phyloP scores from a whole-genome alignment of 768 basidiomycete genomes.

The Podaxis sp. region DNA sequence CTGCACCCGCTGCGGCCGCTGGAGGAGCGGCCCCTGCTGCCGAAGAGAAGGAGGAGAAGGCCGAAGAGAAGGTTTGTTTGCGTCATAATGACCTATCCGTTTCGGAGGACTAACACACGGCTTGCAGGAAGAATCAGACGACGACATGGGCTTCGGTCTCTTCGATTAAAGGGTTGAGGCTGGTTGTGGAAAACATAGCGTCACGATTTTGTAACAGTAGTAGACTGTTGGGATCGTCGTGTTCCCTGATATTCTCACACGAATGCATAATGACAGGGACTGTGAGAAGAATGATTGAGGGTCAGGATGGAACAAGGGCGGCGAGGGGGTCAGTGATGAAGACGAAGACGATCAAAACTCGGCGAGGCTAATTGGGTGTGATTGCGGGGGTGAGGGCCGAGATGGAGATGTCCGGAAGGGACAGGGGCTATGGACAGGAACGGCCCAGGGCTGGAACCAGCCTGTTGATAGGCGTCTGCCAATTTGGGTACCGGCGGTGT shows the following conservation, averaged over 20 bases:
- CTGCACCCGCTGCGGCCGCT: slow-evolving; percentile 51
- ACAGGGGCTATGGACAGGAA: slow-evolving; percentile 6
- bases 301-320: not conserved
- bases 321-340: not conserved
- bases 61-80: slow-evolving; percentile 76
- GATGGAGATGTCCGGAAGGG: not conserved
- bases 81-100: not conserved
- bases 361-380: slow-evolving; percentile 2
- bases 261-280: not conserved
- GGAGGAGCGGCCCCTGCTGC: slow-evolving; percentile 62
- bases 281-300: slow-evolving; percentile 2
- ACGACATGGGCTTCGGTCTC: slow-evolving; percentile 99
- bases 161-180: slow-evolving; percentile 69
- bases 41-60: slow-evolving; percentile 86
- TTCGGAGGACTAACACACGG: slow-evolving; percentile 12
- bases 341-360: not conserved
- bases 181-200: slow-evolving; percentile 3
- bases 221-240: not conserved
- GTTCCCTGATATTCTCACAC: not conserved
- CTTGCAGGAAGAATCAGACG: slow-evolving; percentile 86
- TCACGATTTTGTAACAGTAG: not conserved
- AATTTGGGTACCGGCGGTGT: slow-evolving; percentile 11
- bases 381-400: not conserved
- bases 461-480: not conserved
- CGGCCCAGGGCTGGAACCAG: slow-evolving; percentile 2